These are phyloP conservation scores for Cercophora newfieldiana DNA, from an alignment of 495 filamentous ascomycete genomes.

Conservation along the genomic window DNA sequence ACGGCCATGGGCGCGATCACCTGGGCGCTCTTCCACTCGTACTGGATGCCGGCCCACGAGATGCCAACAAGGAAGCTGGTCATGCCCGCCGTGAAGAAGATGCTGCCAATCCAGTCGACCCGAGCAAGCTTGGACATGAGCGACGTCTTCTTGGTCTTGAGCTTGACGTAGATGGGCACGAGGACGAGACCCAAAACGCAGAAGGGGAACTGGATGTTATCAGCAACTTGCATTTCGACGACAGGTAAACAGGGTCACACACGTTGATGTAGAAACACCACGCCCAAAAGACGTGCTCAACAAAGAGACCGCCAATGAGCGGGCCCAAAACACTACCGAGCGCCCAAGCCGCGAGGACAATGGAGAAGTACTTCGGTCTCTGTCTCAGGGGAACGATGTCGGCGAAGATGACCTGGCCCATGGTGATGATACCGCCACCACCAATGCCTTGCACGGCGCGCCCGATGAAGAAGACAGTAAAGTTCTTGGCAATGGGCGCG, in stretches of 20 bases:
- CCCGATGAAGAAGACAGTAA: constrained; percentile 69
- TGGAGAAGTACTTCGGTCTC: constrained; percentile 40
- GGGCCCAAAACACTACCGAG: constrained; percentile 72
- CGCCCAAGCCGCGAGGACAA: constrained; percentile 60
- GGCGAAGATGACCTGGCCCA: constrained; percentile 76
- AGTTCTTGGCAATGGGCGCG: constrained; percentile 36
- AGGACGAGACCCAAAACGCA: constrained; percentile 37
- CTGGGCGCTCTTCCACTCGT: constrained; percentile 46
- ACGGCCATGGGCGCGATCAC: constrained; percentile 50
- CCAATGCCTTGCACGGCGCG: constrained; percentile 80
- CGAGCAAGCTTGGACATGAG: constrained; percentile 33
- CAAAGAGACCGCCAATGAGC: constrained; percentile 75
- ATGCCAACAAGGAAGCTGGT: constrained; percentile 56
- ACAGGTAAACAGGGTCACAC: not conserved
- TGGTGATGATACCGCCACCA: constrained; percentile 76
- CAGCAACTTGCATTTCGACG: not conserved
- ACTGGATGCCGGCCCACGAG: constrained; percentile 59
- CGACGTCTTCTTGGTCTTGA: constrained; percentile 34
- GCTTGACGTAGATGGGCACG: constrained; percentile 37
- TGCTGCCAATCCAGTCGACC: constrained; percentile 43
- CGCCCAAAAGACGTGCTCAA: constrained; percentile 45
- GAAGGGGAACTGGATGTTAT: constrained; percentile 34
- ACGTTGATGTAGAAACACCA: constrained; percentile 47
- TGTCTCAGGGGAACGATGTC: constrained; percentile 44
- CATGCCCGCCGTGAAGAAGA: constrained; percentile 48